phyloP scores from a whole-genome alignment of 139 green algal species.

The Zygnema circumcarinatum region DNA sequence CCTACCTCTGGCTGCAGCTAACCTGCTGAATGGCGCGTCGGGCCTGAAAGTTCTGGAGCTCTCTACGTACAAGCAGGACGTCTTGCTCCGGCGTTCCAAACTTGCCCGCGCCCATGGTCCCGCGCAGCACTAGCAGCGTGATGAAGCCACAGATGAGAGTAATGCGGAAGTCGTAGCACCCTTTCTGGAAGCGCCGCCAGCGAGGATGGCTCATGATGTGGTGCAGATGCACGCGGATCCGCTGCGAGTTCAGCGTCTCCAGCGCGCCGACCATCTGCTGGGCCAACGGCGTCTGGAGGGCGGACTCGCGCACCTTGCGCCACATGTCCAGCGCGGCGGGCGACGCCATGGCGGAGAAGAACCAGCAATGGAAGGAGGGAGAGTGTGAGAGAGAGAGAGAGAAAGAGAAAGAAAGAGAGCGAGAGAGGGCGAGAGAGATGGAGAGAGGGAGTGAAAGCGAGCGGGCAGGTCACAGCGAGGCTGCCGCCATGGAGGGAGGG shows the following conservation, averaged over 20 bases:
- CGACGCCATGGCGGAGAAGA: no score
- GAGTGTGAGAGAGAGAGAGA: no score
- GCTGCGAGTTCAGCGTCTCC: neutral
- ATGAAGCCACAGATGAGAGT: slow-evolving; percentile 43
- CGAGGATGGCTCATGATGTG: slow-evolving; percentile 23
- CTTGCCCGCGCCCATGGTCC: slow-evolving; percentile 37
- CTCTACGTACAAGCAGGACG: slow-evolving; percentile 12
- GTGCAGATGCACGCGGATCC: neutral
- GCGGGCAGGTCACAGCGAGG: no score
- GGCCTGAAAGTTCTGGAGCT: slow-evolving; percentile 7
- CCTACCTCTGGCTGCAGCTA: neutral
- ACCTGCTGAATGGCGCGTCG: neutral
- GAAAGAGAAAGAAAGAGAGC: no score
- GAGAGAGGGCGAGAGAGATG: no score
- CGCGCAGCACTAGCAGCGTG: slow-evolving; percentile 51
- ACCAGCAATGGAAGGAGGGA: no score
- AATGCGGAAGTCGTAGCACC: slow-evolving; percentile 37
- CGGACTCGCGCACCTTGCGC: no score
- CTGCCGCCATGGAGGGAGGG: no score
- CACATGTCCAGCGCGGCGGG: no score
- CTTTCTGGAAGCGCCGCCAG: slow-evolving; percentile 14
- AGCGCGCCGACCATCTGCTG: neutral
- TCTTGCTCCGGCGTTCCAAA: slow-evolving; percentile 46
- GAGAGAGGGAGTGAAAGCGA: no score
- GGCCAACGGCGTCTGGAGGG: neutral